Evolutionary conservation across 306 rosid genomes (phyloP).

Genomic region (Quercus dentata): DNA sequence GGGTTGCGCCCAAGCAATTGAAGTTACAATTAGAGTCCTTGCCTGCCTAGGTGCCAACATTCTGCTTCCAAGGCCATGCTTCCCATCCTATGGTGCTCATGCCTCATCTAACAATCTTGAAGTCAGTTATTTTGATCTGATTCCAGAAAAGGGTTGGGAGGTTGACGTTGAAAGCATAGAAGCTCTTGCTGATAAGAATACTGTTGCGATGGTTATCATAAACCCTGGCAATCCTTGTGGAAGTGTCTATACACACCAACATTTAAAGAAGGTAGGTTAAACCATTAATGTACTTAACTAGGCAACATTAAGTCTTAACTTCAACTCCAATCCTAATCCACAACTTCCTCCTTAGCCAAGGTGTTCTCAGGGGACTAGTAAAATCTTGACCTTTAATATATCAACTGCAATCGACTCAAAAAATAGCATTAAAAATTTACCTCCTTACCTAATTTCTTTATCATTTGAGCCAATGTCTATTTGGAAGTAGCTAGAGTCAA

Average conservation of each 20-base stretch:
- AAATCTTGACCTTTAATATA: too few relatives aligned
- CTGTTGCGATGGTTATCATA: constrained; percentile 30
- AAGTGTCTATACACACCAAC: constrained; percentile 24
- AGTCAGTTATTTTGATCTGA: constrained; percentile 21
- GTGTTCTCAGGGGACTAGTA: too few relatives aligned
- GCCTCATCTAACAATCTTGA: constrained; percentile 18
- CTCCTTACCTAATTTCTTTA: too few relatives aligned
- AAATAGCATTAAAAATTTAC: too few relatives aligned
- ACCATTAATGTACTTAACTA: neutral
- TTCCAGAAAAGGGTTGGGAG: constrained; percentile 32
- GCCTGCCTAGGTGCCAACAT: constrained; percentile 27
- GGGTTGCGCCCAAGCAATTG: constrained; percentile 36
- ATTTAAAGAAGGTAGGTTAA: constrained; percentile 24
- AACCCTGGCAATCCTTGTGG: constrained; percentile 41
- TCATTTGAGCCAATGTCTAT: too few relatives aligned
- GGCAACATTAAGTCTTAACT: neutral
- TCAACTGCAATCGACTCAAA: too few relatives aligned
- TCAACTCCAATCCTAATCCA: too few relatives aligned
- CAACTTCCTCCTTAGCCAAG: too few relatives aligned
- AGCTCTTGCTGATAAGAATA: constrained; percentile 24
- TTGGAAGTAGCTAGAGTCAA: too few relatives aligned
- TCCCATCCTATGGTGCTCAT: constrained; percentile 2
- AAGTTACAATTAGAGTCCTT: constrained; percentile 5
- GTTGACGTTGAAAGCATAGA: constrained; percentile 27
- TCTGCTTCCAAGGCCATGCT: constrained; percentile 32